Conservation (phyloP, 1,139 yeast species). For the Debaryomyces coudertii region DNA sequence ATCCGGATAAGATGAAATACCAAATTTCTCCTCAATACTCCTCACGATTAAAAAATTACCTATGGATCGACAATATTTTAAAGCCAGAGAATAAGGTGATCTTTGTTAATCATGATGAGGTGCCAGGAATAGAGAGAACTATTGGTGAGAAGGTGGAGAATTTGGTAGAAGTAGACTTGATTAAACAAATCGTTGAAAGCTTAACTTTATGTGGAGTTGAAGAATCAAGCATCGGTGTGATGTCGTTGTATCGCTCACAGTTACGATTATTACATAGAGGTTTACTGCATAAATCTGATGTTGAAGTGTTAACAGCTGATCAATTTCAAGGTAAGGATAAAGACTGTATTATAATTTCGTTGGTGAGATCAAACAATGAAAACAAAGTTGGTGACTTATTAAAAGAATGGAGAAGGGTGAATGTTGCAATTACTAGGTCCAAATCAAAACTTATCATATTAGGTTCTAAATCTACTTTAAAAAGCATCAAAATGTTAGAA, state of each 20-base stretch:
- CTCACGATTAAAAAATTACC: constrained; percentile 10
- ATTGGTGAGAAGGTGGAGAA: constrained; percentile 74
- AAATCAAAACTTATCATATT: constrained; percentile 77
- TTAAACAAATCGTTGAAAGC: constrained; percentile 63
- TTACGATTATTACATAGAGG: constrained; percentile 54
- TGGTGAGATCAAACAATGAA: constrained; percentile 80
- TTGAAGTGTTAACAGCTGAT: constrained; percentile 91
- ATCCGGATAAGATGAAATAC: constrained; percentile 25
- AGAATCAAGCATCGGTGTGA: constrained; percentile 71
- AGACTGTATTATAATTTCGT: constrained; percentile 82
- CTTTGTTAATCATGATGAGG: constrained; percentile 75
- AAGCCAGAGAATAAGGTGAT: constrained; percentile 56
- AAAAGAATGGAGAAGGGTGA: constrained; percentile 87
- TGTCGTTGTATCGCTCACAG: constrained; percentile 89
- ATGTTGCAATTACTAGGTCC: constrained; percentile 94
- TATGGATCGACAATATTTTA: constrained; percentile 40
- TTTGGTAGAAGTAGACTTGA: constrained; percentile 66
- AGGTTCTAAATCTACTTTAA: constrained; percentile 73
- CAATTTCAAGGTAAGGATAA: constrained; percentile 96
- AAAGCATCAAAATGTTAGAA: constrained; percentile 55
- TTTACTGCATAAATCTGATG: constrained; percentile 40
- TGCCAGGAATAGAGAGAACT: constrained; percentile 60
- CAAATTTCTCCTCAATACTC: constrained; percentile 10
- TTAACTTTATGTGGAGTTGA: constrained; percentile 63
- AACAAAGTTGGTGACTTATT: constrained; percentile 74